Evolutionary conservation across 2,329 filamentous ascomycete genomes (phyloP).

Genomic region (Sordariomycetes sp.): DNA sequence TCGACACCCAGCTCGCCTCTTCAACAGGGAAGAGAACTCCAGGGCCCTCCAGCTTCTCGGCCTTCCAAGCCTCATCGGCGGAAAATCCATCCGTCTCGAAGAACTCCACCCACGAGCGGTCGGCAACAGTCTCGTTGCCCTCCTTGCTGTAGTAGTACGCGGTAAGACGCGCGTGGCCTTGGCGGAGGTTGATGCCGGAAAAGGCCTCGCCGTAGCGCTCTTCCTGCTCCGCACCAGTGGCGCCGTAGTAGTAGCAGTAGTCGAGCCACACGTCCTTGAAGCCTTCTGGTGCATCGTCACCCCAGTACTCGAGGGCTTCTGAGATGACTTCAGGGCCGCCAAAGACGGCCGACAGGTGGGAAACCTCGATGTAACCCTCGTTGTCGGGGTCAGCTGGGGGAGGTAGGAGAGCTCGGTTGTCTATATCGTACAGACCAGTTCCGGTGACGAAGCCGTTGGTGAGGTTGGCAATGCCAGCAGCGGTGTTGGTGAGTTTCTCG

Average conservation of each 20-base stretch:
- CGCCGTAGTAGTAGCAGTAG: conserved; percentile 50
- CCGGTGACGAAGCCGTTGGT: conserved; percentile 52
- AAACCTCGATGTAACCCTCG: conserved; percentile 38
- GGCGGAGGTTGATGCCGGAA: conserved; percentile 34
- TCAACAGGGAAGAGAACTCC: conserved; percentile 36
- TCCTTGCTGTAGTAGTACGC: conserved; percentile 38
- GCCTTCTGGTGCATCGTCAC: conserved; percentile 30
- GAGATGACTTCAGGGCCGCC: conserved; percentile 49
- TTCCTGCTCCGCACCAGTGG: conserved; percentile 35
- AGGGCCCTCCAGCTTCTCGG: conserved; percentile 28
- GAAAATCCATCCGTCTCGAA: conserved; percentile 35
- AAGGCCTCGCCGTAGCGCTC: conserved; percentile 43
- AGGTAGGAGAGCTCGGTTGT: conserved; percentile 38
- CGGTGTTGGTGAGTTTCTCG: conserved; percentile 36
- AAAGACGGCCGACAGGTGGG: conserved; percentile 49
- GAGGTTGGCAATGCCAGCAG: conserved; percentile 41
- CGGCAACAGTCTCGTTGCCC: conserved; percentile 35
- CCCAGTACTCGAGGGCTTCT: conserved; percentile 41
- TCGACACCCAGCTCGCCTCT: conserved; percentile 47
- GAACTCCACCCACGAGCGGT: conserved; percentile 46
- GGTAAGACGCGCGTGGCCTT: conserved; percentile 49
- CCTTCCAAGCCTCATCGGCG: conserved; percentile 21
- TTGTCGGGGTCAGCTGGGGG: conserved; percentile 44
- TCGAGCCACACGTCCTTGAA: conserved; percentile 49
- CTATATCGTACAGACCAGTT: conserved; percentile 38